Evolutionary conservation across 768 basidiomycete species (phyloP).

Genomic region (Nevesoporus exiguus): DNA sequence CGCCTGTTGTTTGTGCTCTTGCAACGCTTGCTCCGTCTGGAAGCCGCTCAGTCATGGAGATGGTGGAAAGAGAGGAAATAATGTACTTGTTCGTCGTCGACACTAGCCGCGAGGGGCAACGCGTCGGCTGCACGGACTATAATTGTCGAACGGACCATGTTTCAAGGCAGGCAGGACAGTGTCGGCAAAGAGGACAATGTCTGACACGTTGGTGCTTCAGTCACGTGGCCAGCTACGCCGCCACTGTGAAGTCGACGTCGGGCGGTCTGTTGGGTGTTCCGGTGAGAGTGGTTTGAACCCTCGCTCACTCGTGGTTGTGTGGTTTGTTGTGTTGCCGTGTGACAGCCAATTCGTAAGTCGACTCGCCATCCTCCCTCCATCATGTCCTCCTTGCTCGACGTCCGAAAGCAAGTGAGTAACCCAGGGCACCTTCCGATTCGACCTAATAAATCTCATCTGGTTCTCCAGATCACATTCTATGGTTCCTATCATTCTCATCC

Average conservation of each 20-base stretch:
- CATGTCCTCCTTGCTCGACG: slow-evolving; percentile 54
- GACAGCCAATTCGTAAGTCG: no score
- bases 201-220: neutral
- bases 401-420: slow-evolving; percentile 60
- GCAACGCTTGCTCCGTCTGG: slow-evolving; percentile 89
- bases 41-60: slow-evolving; percentile 2
- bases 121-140: slow-evolving; percentile 84
- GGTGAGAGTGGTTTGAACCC: no score
- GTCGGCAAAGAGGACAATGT: neutral
- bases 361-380: neutral
- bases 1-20: slow-evolving; percentile 98
- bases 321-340: no score
- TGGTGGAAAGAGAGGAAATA: neutral
- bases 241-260: neutral
- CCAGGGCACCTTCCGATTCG: slow-evolving; percentile 4
- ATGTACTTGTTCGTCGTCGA: slow-evolving; percentile 92
- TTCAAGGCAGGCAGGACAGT: neutral
- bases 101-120: slow-evolving; percentile 89
- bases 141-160: slow-evolving; percentile 85
- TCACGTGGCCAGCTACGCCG: slow-evolving; percentile 13
- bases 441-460: slow-evolving; percentile 3
- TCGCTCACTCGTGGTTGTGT: no score
- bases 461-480: slow-evolving; percentile 79
- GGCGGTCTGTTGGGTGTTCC: no score
- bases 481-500: slow-evolving; percentile 88